Conservation (phyloP, 2,329 filamentous ascomycete species). For the Mycogone perniciosa region DNA sequence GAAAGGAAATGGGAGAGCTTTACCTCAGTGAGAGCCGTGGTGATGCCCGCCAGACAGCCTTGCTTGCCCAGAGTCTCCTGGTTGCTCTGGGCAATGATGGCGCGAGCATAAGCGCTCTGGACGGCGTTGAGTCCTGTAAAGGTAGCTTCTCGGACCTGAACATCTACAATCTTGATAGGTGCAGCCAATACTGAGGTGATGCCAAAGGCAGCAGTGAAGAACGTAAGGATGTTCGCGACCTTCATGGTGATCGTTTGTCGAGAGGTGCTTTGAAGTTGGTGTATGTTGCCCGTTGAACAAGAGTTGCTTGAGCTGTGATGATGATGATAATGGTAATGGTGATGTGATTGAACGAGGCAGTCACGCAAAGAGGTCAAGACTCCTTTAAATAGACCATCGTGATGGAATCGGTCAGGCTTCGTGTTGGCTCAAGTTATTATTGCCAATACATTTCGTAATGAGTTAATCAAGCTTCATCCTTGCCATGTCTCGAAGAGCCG, state of each 20-base stretch:
- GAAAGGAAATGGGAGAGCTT: neutral
- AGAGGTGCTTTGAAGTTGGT: neutral
- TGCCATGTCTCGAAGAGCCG: too few species aligned
- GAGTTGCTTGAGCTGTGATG: neutral
- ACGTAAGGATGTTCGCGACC: slow-evolving; percentile 4
- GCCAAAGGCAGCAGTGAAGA: neutral
- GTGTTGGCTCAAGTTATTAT: too few species aligned
- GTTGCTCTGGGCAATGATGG: slow-evolving; percentile 17
- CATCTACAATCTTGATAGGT: neutral
- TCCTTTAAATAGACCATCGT: too few species aligned
- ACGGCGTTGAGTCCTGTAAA: slow-evolving; percentile 16
- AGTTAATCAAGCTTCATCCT: too few species aligned
- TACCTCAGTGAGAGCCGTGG: slow-evolving; percentile 19
- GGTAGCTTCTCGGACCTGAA: slow-evolving; percentile 6
- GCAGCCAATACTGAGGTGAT: neutral
- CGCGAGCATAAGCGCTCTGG: slow-evolving; percentile 16
- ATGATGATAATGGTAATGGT: neutral
- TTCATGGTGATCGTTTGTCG: slow-evolving; percentile 8
- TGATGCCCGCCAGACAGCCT: slow-evolving; percentile 18
- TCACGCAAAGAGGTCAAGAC: too few species aligned
- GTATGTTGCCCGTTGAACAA: neutral
- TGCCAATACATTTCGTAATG: too few species aligned
- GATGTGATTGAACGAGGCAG: too few species aligned
- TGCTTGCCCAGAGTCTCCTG: slow-evolving; percentile 14
- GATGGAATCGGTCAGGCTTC: too few species aligned